phyloP scores from a whole-genome alignment of 805 yeast genomes.

The Pichia manshurica region DNA sequence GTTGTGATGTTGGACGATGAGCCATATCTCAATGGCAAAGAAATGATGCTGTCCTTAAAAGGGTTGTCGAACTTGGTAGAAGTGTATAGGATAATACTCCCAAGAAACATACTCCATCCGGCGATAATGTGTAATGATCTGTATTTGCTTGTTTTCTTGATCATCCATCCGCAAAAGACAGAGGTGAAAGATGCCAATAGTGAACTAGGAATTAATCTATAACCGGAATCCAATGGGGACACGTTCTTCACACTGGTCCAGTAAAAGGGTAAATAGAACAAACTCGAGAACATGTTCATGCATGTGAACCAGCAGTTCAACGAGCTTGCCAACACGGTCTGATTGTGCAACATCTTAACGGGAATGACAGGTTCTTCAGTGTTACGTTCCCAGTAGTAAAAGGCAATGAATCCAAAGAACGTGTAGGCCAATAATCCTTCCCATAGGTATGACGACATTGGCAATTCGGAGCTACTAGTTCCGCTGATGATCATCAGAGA shows the following conservation, averaged over 20 bases:
- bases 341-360: constrained; percentile 46
- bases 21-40: constrained; percentile 56
- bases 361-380: constrained; percentile 61
- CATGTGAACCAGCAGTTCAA: constrained; percentile 65
- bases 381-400: constrained; percentile 16
- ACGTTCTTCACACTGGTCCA: constrained; percentile 30
- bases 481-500: constrained; percentile 61
- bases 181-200: constrained; percentile 66
- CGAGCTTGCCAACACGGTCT: constrained; percentile 61
- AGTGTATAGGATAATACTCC: constrained; percentile 35
- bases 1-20: constrained; percentile 65
- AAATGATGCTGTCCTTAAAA: constrained; percentile 37
- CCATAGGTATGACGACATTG: constrained; percentile 44
- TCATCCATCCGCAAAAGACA: constrained; percentile 57
- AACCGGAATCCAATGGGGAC: constrained; percentile 31
- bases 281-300: constrained; percentile 56
- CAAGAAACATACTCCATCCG: constrained; percentile 41
- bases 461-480: constrained; percentile 51
- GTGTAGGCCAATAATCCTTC: constrained; percentile 15
- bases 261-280: constrained; percentile 69
- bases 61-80: constrained; percentile 17
- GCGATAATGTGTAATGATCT: constrained; percentile 36
- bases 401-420: constrained; percentile 14
- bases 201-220: constrained; percentile 50
- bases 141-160: constrained; percentile 65